These are phyloP conservation scores for Trichoderma polysporum DNA, from an alignment of 2,329 filamentous ascomycete genomes.

Conservation along the genomic window DNA sequence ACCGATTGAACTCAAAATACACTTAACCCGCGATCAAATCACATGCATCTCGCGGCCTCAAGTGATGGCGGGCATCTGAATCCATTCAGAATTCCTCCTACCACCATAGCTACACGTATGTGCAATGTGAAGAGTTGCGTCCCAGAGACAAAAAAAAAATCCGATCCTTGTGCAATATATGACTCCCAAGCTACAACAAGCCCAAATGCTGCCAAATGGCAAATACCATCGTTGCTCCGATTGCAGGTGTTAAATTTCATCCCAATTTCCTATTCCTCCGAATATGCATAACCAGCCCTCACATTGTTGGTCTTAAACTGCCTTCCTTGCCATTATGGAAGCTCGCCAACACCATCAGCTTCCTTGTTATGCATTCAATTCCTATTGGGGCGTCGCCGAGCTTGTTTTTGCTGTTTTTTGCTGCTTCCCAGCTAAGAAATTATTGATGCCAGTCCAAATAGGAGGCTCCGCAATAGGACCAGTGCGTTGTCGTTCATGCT, in stretches of 20 bases:
- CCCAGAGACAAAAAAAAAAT: neutral
- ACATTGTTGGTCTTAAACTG: neutral
- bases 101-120: neutral
- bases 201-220: neutral
- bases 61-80: neutral
- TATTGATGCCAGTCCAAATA: conserved; percentile 31
- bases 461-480: neutral
- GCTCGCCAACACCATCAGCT: neutral
- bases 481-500: neutral
- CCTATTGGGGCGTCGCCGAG: neutral
- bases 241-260: neutral
- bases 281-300: neutral
- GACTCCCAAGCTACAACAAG: neutral
- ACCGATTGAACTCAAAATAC: neutral
- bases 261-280: neutral
- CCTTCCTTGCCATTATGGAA: neutral
- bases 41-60: neutral
- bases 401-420: neutral
- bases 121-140: neutral
- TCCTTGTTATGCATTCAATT: neutral
- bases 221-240: neutral
- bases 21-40: neutral
- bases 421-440: conserved; percentile 25
- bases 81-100: neutral
- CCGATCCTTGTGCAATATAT: no score